Conservation (phyloP, 495 filamentous ascomycete species). For the Trypethelium eluteriae region DNA sequence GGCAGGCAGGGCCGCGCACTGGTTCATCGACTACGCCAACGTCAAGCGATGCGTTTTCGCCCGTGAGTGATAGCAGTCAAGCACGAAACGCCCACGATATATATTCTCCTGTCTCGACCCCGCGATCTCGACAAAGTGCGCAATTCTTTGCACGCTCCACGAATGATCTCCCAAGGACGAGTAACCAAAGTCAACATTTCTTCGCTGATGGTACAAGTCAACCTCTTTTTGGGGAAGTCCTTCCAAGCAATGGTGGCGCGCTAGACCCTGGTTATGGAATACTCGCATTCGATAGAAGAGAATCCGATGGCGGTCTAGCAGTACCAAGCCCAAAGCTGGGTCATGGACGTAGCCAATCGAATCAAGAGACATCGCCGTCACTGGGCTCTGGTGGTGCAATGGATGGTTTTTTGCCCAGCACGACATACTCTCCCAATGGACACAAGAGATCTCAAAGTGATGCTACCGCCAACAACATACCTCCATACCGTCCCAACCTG, state of each 20-base stretch:
- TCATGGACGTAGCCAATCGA: constrained; percentile 26
- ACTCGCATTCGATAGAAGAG: constrained; percentile 13
- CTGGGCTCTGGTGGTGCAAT: not conserved
- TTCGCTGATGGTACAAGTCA: constrained; percentile 24
- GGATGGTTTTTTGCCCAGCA: constrained; percentile 11
- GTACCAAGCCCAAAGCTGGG: constrained; percentile 13
- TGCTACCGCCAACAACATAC: constrained; percentile 12
- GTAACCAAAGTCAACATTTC: constrained; percentile 8
- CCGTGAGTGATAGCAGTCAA: constrained; percentile 20
- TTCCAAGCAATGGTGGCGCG: constrained; percentile 37
- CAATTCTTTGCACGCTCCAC: not conserved
- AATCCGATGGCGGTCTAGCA: constrained; percentile 21
- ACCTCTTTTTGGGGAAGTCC: constrained; percentile 48
- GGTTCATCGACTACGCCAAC: constrained; percentile 21
- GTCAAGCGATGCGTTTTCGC: constrained; percentile 16
- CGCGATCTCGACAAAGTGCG: not conserved
- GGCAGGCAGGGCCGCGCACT: constrained; percentile 17
- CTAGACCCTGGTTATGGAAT: constrained; percentile 39
- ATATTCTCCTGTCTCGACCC: constrained; percentile 1
- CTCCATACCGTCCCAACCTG: constrained; percentile 18
- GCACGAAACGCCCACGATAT: constrained; percentile 11
- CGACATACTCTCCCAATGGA: constrained; percentile 13
- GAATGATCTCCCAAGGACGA: constrained; percentile 10
- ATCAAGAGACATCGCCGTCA: constrained; percentile 21
- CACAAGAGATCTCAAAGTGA: constrained; percentile 28